These are phyloP conservation scores for Colletotrichum siamense DNA, from an alignment of 2,329 filamentous ascomycete genomes.

Conservation along the genomic window DNA sequence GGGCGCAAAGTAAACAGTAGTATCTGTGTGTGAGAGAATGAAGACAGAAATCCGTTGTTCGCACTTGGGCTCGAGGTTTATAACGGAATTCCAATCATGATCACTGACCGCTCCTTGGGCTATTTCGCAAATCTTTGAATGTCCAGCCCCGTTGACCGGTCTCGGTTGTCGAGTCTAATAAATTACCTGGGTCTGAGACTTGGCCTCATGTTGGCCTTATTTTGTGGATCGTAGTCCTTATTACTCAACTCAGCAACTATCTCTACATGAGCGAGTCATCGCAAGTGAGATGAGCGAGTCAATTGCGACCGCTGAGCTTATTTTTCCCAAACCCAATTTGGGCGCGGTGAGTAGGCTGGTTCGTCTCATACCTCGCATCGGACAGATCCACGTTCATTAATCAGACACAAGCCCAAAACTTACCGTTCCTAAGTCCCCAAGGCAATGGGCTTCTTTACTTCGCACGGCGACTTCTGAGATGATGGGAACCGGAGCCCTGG, in stretches of 20 bases:
- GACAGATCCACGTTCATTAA: background rate
- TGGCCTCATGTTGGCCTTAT: background rate
- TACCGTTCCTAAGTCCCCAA: background rate
- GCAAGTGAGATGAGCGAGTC: background rate
- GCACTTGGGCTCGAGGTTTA: background rate
- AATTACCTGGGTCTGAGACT: background rate
- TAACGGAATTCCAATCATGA: background rate
- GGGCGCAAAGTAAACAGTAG: background rate
- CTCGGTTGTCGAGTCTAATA: background rate
- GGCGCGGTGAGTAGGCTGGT: background rate
- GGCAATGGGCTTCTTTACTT: background rate
- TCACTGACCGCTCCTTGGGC: background rate
- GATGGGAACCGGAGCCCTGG: background rate
- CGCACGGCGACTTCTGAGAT: background rate
- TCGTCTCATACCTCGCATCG: background rate
- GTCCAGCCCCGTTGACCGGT: background rate
- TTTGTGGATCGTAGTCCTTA: background rate
- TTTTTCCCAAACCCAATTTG: background rate
- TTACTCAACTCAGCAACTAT: background rate
- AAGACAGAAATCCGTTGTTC: background rate
- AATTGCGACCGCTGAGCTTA: background rate
- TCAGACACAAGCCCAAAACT: background rate
- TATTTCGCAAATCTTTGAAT: background rate
- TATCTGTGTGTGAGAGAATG: background rate
- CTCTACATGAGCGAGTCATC: background rate